phyloP scores from a whole-genome alignment of 2,329 filamentous ascomycete genomes.

The Colletotrichum caudatum region DNA sequence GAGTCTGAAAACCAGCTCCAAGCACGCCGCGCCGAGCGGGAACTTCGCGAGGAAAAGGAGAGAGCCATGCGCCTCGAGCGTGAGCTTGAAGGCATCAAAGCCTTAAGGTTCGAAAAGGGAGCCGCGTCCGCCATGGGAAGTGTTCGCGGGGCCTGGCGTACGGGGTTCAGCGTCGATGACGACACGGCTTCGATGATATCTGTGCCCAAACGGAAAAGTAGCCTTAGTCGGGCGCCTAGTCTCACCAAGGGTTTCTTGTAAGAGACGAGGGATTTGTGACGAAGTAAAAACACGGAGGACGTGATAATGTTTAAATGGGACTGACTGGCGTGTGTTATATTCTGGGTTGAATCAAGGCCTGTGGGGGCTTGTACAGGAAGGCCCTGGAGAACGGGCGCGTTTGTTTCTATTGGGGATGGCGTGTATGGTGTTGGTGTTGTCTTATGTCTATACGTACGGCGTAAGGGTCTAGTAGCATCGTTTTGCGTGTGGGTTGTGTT shows the following conservation, averaged over 20 bases:
- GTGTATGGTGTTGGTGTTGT: slow-evolving; percentile 35
- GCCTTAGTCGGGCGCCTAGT: slow-evolving; percentile 72
- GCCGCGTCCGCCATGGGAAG: slow-evolving; percentile 50
- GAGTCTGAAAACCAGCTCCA: slow-evolving; percentile 86
- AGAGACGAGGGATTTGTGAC: slow-evolving; percentile 35
- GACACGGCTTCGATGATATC: slow-evolving; percentile 60
- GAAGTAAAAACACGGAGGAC: slow-evolving; percentile 18
- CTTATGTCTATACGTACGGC: slow-evolving; percentile 25
- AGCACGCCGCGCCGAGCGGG: slow-evolving; percentile 87
- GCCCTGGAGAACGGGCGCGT: slow-evolving; percentile 3
- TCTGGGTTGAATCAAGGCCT: slow-evolving; percentile 28
- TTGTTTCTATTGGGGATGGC: slow-evolving; percentile 1
- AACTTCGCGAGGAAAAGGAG: slow-evolving; percentile 89
- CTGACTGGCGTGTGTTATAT: slow-evolving; percentile 14
- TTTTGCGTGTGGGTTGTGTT: slow-evolving; percentile 25
- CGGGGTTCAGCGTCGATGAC: slow-evolving; percentile 53
- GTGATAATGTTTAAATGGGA: slow-evolving; percentile 38
- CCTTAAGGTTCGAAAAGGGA: slow-evolving; percentile 74
- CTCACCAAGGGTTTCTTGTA: slow-evolving; percentile 84
- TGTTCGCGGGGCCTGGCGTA: slow-evolving; percentile 49
- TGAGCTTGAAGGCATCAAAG: slow-evolving; percentile 88
- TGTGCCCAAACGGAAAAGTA: slow-evolving; percentile 74
- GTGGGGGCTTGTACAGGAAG: background rate
- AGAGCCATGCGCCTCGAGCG: slow-evolving; percentile 84
- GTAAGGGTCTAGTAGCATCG: slow-evolving; percentile 17